Conservation (phyloP, 306 rosid species). For the Cicer arietinum region DNA sequence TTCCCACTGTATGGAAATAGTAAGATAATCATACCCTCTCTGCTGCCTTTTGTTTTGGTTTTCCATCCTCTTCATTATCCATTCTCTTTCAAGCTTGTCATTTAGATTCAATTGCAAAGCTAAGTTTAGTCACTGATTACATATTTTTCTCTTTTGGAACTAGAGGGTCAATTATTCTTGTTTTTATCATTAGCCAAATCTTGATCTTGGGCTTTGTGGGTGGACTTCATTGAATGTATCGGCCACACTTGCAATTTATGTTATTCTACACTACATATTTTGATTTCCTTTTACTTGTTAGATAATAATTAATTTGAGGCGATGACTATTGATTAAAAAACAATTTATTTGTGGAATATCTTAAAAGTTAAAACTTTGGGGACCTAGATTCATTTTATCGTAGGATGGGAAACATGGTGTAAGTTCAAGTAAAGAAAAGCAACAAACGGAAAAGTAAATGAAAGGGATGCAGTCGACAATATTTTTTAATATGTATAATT, state of each 20-base stretch:
- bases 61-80: not conserved
- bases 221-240: not conserved
- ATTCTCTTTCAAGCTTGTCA: not conserved
- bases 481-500: no score
- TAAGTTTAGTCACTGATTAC: not conserved
- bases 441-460: no score
- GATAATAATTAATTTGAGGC: not conserved
- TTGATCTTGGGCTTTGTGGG: not conserved
- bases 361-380: no score
- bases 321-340: not conserved
- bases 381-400: no score
- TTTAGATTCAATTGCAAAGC: not conserved
- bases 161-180: no score
- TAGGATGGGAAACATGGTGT: no score
- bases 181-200: not conserved
- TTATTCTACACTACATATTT: not conserved
- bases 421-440: no score
- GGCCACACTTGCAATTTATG: not conserved
- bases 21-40: conserved; percentile 34
- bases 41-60: not conserved
- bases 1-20: conserved; percentile 77
- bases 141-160: not conserved
- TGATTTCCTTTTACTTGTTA: not conserved
- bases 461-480: no score
- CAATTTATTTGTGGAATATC: not conserved